Evolutionary conservation across 371 early-diverging fungal genomes (phyloP).

Genomic region (Phascolomyces articulosus): DNA sequence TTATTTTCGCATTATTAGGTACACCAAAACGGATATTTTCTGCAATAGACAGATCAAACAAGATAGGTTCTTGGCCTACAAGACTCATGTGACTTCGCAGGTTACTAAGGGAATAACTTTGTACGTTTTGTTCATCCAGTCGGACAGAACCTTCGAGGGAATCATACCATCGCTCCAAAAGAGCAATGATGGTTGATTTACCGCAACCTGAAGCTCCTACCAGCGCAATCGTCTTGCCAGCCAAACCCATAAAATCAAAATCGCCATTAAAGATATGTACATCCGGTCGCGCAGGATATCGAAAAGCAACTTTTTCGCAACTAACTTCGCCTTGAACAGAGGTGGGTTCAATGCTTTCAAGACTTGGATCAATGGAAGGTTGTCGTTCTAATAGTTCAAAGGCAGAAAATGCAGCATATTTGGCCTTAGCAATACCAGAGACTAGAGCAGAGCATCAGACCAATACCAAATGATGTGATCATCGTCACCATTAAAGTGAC

Average conservation of each 20-base stretch:
- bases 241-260: slow-evolving; percentile 62
- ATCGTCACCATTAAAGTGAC: slow-evolving; percentile 69
- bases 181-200: slow-evolving; percentile 79
- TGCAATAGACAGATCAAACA: slow-evolving; percentile 78
- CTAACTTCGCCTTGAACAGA: slow-evolving; percentile 30
- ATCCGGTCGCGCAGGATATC: slow-evolving; percentile 77
- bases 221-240: slow-evolving; percentile 74
- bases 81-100: slow-evolving; percentile 75
- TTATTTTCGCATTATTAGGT: slow-evolving; percentile 35
- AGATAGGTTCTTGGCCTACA: slow-evolving; percentile 86
- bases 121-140: slow-evolving; percentile 70
- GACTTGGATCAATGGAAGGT: slow-evolving; percentile 64
- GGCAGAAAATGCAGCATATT: slow-evolving; percentile 70
- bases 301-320: slow-evolving; percentile 60
- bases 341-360: slow-evolving; percentile 31
- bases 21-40: slow-evolving; percentile 79
- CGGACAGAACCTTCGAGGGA: slow-evolving; percentile 59
- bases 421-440: slow-evolving; percentile 70
- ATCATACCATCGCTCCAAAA: slow-evolving; percentile 89
- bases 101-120: slow-evolving; percentile 56
- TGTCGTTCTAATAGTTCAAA: slow-evolving; percentile 67
- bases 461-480: slow-evolving; percentile 64
- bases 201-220: slow-evolving; percentile 51
- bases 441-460: slow-evolving; percentile 49
- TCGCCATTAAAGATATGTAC: slow-evolving; percentile 68